Percentiles rank a stretch among this genome's conserved stretches.
phyloP scores from a whole-genome alignment of 1,284 basidiomycete genomes.

The Leccinum griseonigrum region DNA sequence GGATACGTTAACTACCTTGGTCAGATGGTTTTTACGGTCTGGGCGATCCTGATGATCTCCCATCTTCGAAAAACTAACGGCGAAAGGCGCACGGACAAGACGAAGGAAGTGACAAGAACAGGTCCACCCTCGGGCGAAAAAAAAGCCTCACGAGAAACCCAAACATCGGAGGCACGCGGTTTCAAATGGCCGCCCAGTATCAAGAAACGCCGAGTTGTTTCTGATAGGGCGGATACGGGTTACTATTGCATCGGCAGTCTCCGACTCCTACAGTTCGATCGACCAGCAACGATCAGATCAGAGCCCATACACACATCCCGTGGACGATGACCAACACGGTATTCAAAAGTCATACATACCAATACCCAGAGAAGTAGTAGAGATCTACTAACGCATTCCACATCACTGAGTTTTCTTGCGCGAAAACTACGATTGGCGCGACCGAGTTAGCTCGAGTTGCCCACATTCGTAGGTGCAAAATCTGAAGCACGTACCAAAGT shows the following conservation, averaged over 20 bases:
- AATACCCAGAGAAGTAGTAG: background rate
- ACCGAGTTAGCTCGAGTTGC: background rate
- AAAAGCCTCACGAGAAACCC: background rate
- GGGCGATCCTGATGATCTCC: background rate
- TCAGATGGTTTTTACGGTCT: background rate
- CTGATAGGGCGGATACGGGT: background rate
- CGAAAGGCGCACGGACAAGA: conserved; percentile 8
- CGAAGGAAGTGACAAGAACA: background rate
- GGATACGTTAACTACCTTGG: background rate
- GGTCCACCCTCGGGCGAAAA: background rate
- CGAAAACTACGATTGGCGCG: conserved; percentile 17
- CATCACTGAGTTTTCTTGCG: conserved; percentile 7
- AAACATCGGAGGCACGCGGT: background rate
- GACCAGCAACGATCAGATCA: background rate
- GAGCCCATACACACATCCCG: background rate
- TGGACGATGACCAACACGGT: background rate
- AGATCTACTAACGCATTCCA: background rate
- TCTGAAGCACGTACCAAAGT: conserved; percentile 42
- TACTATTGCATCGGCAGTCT: background rate
- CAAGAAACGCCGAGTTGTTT: background rate
- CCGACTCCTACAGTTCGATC: background rate
- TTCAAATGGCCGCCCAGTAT: conserved; percentile 2
- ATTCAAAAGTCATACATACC: background rate
- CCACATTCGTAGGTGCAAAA: background rate
- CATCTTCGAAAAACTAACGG: background rate